phyloP scores from a whole-genome alignment of 768 basidiomycete genomes.

The Boletellus ananas region DNA sequence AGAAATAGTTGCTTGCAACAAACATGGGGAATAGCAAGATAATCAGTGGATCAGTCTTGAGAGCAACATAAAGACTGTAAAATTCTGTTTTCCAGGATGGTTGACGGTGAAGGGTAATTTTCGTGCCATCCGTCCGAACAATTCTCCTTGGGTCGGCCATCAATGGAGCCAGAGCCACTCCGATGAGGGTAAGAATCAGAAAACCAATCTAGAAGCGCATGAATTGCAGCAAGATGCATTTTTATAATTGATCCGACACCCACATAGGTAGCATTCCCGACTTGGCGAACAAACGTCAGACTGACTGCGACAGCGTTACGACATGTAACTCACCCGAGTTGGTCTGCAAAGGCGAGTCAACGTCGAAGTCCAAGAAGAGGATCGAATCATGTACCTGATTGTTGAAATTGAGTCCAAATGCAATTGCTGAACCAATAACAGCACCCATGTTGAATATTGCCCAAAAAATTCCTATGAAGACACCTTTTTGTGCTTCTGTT shows the following conservation, averaged over 20 bases:
- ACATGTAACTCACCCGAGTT: slow-evolving; percentile 25
- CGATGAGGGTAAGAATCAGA: slow-evolving; percentile 65
- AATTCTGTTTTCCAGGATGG: slow-evolving; percentile 78
- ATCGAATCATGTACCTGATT: slow-evolving; percentile 42
- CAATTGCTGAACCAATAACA: slow-evolving; percentile 74
- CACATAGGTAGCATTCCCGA: slow-evolving; percentile 80
- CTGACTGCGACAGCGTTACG: background rate
- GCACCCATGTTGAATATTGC: slow-evolving; percentile 78
- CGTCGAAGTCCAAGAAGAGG: background rate
- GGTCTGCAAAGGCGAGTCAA: slow-evolving; percentile 10
- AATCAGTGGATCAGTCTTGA: slow-evolving; percentile 70
- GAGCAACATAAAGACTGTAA: slow-evolving; percentile 59
- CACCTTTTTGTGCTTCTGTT: slow-evolving; percentile 53
- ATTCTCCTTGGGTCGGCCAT: slow-evolving; percentile 74
- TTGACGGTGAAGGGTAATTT: slow-evolving; percentile 53
- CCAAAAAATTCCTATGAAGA: slow-evolving; percentile 52
- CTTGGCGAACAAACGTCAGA: slow-evolving; percentile 28
- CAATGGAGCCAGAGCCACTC: slow-evolving; percentile 55
- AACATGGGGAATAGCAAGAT: slow-evolving; percentile 82
- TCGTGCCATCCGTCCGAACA: slow-evolving; percentile 71
- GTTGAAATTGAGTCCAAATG: slow-evolving; percentile 67
- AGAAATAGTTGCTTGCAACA: slow-evolving; percentile 80
- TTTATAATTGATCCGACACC: slow-evolving; percentile 31
- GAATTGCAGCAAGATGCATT: slow-evolving; percentile 13
- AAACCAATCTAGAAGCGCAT: slow-evolving; percentile 59